Evolutionary conservation across 345 rosid species (phyloP), one percentile per base, ranked within the genome.

Genomic region (Bretschneidera sinensis): DNA sequence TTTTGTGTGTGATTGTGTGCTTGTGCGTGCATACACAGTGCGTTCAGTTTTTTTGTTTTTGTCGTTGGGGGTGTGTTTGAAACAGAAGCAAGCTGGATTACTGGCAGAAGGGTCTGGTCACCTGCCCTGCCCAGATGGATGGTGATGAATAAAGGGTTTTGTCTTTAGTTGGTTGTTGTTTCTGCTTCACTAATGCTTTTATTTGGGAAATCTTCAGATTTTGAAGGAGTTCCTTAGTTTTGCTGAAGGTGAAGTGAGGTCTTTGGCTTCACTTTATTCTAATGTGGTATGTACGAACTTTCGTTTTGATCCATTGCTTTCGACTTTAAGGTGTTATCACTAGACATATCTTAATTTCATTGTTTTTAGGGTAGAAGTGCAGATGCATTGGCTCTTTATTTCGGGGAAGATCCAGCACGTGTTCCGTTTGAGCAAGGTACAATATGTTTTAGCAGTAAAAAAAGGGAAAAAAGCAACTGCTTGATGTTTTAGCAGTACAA

Each of bases 381-480:
- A 21, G 96, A 89, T 81, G 83, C 85, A 10, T 81, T 86, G 77
- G 85, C 90, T 33, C 83, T 79, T 65, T 89, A 86, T 71, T 89
- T 89, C 59, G 96, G 96, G 60, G 94, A 89, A 73, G 96, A 89
- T 76, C 96, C 96, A 35, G 85, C 87, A 22, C 96, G 94, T 34
- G 89, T 85, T 45, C 87, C 94, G 34, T 89, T 89, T 51, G 94
- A 89, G 73, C 94, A 89, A 86, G 96, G 94, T 89, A 66, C 54
- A 51, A 64, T 55, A 55, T 59, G 1, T 14, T 23, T 48, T 6
- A 6, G 3, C 1, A n/a, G 57, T 52, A 51, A 66, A 58, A 60
- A 45, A 43, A 61, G 24, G 51, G 28, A 56, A 47, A 20, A 50
- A 34, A 61, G 24, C 47, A 51, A n/a, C 22, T 16, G 22, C 58